These are phyloP conservation scores for Yarrowia keelungensis DNA, from an alignment of 805 yeast genomes.

Conservation along the genomic window DNA sequence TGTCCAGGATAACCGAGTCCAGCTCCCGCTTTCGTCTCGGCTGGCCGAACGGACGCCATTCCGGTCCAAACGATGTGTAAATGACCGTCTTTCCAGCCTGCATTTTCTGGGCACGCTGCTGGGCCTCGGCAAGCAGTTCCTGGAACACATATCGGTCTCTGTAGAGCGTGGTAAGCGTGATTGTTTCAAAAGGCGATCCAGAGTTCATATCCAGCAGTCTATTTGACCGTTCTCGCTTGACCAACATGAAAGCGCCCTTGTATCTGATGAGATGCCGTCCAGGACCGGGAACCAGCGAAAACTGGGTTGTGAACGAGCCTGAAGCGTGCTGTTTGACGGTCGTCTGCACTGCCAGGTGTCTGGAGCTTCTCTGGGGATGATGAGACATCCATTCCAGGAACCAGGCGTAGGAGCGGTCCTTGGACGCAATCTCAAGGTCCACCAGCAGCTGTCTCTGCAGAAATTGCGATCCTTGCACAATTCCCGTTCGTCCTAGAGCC, in stretches of 20 bases:
- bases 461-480: slow-evolving; percentile 67
- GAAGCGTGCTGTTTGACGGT: slow-evolving; percentile 86
- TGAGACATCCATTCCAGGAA: slow-evolving; percentile 95
- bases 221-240: slow-evolving; percentile 89
- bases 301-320: slow-evolving; percentile 86
- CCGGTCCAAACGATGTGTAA: slow-evolving; percentile 96
- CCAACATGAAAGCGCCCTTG: slow-evolving; percentile 85
- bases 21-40: slow-evolving; percentile 86
- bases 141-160: slow-evolving; percentile 75
- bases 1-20: slow-evolving; percentile 85
- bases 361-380: slow-evolving; percentile 72
- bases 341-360: slow-evolving; percentile 92
- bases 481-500: slow-evolving; percentile 76
- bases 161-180: slow-evolving; percentile 88
- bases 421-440: slow-evolving; percentile 90
- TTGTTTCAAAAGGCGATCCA: slow-evolving; percentile 96
- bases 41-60: slow-evolving; percentile 97
- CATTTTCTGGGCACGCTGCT: slow-evolving; percentile 75
- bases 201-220: slow-evolving; percentile 84
- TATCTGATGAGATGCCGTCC: slow-evolving; percentile 90
- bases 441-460: slow-evolving; percentile 84
- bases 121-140: slow-evolving; percentile 82
- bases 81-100: slow-evolving; percentile 94
- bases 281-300: slow-evolving; percentile 95
- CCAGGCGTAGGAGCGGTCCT: slow-evolving; percentile 94